A percentile compares a stretch with the other conserved stretches of the same genome.
Evolutionary conservation across 257 asterid species (phyloP).

Genomic region (Solanum piurae): DNA sequence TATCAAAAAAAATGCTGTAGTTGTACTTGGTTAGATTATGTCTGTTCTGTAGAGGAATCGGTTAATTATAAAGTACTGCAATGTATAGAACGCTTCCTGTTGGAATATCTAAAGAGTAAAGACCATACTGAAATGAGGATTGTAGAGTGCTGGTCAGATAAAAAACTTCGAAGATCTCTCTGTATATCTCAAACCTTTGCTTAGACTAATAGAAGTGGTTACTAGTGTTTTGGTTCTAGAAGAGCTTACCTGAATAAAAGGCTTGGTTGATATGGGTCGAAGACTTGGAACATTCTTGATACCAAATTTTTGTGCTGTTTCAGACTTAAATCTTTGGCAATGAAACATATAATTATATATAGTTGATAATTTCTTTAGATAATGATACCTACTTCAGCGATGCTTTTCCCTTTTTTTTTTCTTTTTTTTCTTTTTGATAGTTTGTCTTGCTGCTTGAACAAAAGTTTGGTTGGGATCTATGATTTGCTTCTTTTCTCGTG

Average conservation of each 20-base stretch:
- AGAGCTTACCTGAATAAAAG: neutral
- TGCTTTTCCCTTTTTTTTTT: neutral
- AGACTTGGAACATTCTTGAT: neutral
- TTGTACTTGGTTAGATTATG: neutral
- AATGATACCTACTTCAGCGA: neutral
- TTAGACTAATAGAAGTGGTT: neutral
- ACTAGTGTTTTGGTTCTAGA: neutral
- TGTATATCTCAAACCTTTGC: neutral
- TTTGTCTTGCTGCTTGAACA: neutral
- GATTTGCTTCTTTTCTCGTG: neutral
- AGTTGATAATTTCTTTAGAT: neutral
- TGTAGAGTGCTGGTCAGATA: neutral
- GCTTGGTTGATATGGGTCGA: neutral
- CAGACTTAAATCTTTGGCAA: neutral
- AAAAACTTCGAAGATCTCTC: neutral
- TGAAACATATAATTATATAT: neutral
- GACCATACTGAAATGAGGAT: neutral
- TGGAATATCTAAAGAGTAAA: neutral
- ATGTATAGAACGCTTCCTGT: neutral
- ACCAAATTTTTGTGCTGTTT: neutral
- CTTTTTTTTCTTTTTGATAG: neutral
- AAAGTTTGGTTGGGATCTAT: neutral
- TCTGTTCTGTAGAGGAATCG: neutral
- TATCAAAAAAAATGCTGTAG: neutral
- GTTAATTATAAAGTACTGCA: neutral